Conservation (phyloP, 83 land plant genomes). For the Picea abies region DNA sequence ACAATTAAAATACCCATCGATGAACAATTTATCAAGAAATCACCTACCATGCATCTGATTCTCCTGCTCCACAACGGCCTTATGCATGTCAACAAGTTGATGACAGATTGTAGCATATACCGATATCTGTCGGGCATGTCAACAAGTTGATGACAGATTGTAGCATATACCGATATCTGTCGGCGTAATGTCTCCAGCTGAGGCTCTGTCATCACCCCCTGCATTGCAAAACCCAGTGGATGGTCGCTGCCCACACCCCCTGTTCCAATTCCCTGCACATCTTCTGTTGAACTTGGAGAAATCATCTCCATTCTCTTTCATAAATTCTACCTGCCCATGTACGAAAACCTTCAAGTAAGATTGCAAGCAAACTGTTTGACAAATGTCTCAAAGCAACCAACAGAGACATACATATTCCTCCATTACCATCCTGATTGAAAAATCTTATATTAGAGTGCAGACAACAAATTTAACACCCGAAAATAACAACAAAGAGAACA, state of each 20-base stretch:
- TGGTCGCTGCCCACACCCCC: background rate
- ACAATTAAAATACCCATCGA: no score
- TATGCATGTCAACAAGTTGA: constrained; percentile 27
- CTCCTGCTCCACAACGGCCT: background rate
- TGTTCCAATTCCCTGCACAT: background rate
- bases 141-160: constrained; percentile 22
- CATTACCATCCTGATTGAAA: no score
- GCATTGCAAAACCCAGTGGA: background rate
- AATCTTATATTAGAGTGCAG: no score
- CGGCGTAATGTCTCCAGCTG: constrained; percentile 16
- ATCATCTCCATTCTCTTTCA: background rate
- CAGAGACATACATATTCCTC: background rate
- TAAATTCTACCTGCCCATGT: background rate
- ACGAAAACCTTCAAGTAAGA: background rate
- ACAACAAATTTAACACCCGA: no score
- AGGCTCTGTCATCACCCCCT: constrained; percentile 22
- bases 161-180: constrained; percentile 26
- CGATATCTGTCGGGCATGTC: constrained; percentile 23
- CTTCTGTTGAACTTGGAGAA: background rate
- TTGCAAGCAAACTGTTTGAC: background rate
- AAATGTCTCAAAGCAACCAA: background rate
- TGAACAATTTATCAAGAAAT: background rate
- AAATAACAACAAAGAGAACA: no score
- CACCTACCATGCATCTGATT: background rate
- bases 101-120: constrained; percentile 23